Evolutionary conservation across 192 early-diverging fungal species (phyloP).

Genomic region (Coemansia sp.): DNA sequence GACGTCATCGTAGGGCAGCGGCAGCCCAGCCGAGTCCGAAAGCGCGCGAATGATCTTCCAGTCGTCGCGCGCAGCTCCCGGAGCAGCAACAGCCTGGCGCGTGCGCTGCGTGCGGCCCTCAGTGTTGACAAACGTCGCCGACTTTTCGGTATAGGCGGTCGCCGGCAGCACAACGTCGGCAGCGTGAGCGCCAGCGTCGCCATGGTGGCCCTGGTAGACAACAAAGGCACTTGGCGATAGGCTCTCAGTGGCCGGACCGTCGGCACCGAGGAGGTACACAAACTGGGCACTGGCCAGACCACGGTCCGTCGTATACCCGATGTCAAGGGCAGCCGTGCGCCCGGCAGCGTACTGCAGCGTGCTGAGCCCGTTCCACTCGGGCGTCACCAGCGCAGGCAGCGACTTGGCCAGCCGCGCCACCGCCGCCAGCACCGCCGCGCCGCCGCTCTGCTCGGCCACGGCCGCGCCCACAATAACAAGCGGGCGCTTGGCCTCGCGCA

Average conservation of each 20-base stretch:
- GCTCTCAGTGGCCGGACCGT: constrained; percentile 59
- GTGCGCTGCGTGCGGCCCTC: constrained; percentile 95
- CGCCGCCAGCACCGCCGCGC: constrained; percentile 70
- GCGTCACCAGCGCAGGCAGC: constrained; percentile 69
- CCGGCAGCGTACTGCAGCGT: constrained; percentile 88
- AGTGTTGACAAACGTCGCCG: constrained; percentile 94
- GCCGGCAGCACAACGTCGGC: constrained; percentile 97
- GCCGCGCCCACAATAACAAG: constrained; percentile 87
- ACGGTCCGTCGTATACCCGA: constrained; percentile 64
- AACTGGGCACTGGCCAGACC: constrained; percentile 58
- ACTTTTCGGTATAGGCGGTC: constrained; percentile 96
- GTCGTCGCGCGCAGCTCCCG: constrained; percentile 92
- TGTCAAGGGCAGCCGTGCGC: constrained; percentile 86
- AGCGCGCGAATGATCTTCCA: constrained; percentile 99
- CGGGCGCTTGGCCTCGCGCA: constrained; percentile 87
- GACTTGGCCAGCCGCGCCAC: constrained; percentile 77
- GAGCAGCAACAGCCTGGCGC: constrained; percentile 88
- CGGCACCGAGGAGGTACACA: constrained; percentile 92
- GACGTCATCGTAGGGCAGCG: constrained; percentile 91
- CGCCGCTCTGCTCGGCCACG: constrained; percentile 69
- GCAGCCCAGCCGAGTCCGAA: constrained; percentile 83
- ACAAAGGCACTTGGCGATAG: constrained; percentile 87
- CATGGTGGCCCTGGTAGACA: constrained; percentile 99
- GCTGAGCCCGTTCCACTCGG: constrained; percentile 89
- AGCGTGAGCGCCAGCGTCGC: constrained; percentile 91